Conservation (phyloP, 371 early-diverging fungal species). For the Dichotomocladium elegans region DNA sequence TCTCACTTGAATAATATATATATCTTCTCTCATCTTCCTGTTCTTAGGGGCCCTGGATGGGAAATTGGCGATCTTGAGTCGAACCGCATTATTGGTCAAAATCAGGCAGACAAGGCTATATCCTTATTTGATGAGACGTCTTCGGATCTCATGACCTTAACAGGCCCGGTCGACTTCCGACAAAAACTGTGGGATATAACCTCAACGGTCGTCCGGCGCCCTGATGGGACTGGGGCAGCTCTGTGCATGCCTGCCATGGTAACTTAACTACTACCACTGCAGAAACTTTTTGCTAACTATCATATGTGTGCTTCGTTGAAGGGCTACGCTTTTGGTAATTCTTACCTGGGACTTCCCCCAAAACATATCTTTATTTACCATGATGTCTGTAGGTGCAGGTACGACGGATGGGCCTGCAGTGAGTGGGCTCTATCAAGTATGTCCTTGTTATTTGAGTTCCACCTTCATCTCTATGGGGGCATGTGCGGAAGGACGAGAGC, state of each 20-base stretch:
- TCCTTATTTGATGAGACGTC: conserved; percentile 15
- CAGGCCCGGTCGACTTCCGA: conserved; percentile 31
- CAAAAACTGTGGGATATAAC: conserved; percentile 47
- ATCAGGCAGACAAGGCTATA: conserved; percentile 37
- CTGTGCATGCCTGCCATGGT: conserved; percentile 44
- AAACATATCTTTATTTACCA: conserved; percentile 19
- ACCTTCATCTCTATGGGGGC: too few relatives aligned
- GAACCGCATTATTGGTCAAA: conserved; percentile 56
- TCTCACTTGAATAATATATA: too few relatives aligned
- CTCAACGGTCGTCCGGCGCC: conserved; percentile 18
- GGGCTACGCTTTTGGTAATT: conserved; percentile 35
- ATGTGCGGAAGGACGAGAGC: too few relatives aligned
- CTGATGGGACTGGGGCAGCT: conserved; percentile 15
- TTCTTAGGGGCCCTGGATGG: conserved; percentile 45
- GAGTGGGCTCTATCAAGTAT: conserved; percentile 35
- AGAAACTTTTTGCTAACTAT: too few relatives aligned
- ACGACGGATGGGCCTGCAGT: conserved; percentile 59
- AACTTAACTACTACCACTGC: conserved; percentile 3
- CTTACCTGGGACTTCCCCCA: not conserved
- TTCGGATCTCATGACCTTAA: not conserved
- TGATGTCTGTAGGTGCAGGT: conserved; percentile 50
- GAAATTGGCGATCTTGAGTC: conserved; percentile 32
- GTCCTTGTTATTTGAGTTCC: too few relatives aligned
- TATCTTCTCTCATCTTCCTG: too few relatives aligned
- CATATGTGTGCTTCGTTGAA: conserved; percentile 14